Evolutionary conservation across 257 asterid genomes (phyloP).

Genomic region (Anisodus tanguticus): DNA sequence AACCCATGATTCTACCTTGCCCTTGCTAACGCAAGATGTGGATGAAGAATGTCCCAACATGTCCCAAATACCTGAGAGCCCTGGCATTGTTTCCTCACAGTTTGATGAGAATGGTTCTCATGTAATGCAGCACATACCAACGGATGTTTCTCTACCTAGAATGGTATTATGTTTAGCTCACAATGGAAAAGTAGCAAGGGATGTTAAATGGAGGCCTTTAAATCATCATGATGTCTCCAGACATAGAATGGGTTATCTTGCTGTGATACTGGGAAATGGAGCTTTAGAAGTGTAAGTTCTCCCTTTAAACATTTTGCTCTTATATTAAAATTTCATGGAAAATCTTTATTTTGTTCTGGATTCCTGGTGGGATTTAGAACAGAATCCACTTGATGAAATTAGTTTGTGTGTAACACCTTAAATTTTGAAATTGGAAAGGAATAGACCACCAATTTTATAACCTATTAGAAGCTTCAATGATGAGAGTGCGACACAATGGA

Average conservation of each 20-base stretch:
- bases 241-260: slow-evolving; percentile 87
- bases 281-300: slow-evolving; percentile 88
- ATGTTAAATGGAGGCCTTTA: slow-evolving; percentile 87
- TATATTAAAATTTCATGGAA: not conserved
- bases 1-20: slow-evolving; percentile 37
- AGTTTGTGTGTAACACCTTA: not conserved
- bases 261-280: slow-evolving; percentile 92
- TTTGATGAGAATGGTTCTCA: slow-evolving; percentile 26
- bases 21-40: slow-evolving; percentile 40
- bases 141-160: slow-evolving; percentile 77
- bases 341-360: slow-evolving; percentile 2
- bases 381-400: slow-evolving; percentile 6
- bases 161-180: slow-evolving; percentile 88
- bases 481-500: slow-evolving; percentile 11
- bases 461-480: slow-evolving; percentile 12
- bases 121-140: slow-evolving; percentile 46
- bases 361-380: slow-evolving; percentile 25
- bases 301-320: slow-evolving; percentile 12
- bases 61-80: slow-evolving; percentile 33
- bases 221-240: slow-evolving; percentile 52
- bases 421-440: not conserved
- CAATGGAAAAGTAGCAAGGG: slow-evolving; percentile 95
- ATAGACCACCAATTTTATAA: not conserved
- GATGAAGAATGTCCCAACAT: slow-evolving; percentile 35
- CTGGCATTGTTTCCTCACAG: slow-evolving; percentile 28